Evolutionary conservation across 352 stramenopile genomes (phyloP), one percentile per base, ranked within the genome.

Genomic region (Phytopythium chamaehyphon): DNA sequence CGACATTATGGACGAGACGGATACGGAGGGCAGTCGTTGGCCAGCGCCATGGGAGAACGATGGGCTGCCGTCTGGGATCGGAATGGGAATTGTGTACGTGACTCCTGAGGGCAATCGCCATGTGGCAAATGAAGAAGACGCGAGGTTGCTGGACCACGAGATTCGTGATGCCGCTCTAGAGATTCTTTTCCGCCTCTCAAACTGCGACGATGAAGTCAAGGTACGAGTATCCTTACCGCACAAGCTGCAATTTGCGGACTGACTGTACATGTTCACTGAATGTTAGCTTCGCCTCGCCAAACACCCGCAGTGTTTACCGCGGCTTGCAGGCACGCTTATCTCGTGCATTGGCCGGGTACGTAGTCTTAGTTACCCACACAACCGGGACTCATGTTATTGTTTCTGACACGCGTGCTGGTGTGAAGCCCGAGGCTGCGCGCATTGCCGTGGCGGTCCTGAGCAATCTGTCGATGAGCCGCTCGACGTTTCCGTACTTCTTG

Each of bases 51-150:
- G 81, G 81, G 81, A 92, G 42, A 90, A 70, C 57, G 75, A 90
- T 33, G 76, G 76, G 5, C 57, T 84, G 19, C 71, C 77, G 1
- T 88, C 76, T 2, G 76, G 79, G 19, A 59, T 88, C 6, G 79
- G 79, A 35, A 88, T 93, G 73, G 83, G 83, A 36, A 71, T 90
- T 23, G 80, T 93, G 35, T 90, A 88, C 55, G 77, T 87, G 16
- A 88, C 73, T 39, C 66, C 74, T 0, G 76, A 88, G 35, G 83
- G 77, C 14, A 77, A 76, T 22, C 71, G 76, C n/a, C 79, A 72
- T 44, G 58, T 53, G 0, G 61, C 46, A 5, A 36, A 47, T 2
- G 75, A 82, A 14, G 64, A 77, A 6, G 71, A 79, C n/a, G 53
- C 60, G 1, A 48, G 52, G 16, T 79, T 84, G 52, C 56, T 88